phyloP scores from a whole-genome alignment of 495 filamentous ascomycete genomes.

The Eremomyces bilateralis region DNA sequence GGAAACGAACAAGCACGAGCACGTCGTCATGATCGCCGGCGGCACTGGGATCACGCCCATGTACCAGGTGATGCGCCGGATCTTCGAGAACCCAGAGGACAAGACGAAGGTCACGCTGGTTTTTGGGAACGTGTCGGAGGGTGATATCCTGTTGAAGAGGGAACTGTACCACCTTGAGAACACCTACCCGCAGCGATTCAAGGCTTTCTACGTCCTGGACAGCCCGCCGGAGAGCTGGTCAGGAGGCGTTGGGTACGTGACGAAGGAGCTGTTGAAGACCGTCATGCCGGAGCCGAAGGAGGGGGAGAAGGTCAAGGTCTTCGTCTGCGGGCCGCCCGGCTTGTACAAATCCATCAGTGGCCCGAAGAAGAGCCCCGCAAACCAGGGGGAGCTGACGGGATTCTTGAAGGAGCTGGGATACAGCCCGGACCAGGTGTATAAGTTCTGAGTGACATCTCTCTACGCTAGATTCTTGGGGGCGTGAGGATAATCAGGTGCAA shows the following conservation, averaged over 20 bases:
- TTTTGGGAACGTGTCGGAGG: conserved; percentile 67
- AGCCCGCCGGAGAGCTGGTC: conserved; percentile 65
- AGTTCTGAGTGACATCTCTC: too few relatives aligned
- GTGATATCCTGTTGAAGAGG: conserved; percentile 72
- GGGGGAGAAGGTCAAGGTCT: conserved; percentile 75
- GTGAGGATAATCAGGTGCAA: too few relatives aligned
- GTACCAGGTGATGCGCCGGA: conserved; percentile 68
- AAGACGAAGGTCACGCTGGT: conserved; percentile 91
- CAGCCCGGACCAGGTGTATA: conserved; percentile 83
- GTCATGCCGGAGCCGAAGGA: conserved; percentile 72
- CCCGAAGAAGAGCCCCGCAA: conserved; percentile 63
- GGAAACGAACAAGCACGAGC: conserved; percentile 80
- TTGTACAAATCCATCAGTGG: conserved; percentile 89
- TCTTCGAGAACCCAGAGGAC: conserved; percentile 91
- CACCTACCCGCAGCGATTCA: conserved; percentile 80
- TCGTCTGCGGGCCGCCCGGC: conserved; percentile 74
- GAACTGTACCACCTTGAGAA: conserved; percentile 72
- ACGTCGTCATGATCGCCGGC: conserved; percentile 81
- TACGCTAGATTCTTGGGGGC: too few relatives aligned
- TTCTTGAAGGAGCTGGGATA: conserved; percentile 81
- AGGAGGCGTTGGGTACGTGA: conserved; percentile 54
- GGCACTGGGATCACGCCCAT: conserved; percentile 90
- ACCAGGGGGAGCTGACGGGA: conserved; percentile 81
- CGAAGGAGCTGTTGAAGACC: conserved; percentile 77
- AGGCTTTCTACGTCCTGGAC: conserved; percentile 74